phyloP scores from a whole-genome alignment of 306 rosid genomes.

The Citrullus mucosospermus region DNA sequence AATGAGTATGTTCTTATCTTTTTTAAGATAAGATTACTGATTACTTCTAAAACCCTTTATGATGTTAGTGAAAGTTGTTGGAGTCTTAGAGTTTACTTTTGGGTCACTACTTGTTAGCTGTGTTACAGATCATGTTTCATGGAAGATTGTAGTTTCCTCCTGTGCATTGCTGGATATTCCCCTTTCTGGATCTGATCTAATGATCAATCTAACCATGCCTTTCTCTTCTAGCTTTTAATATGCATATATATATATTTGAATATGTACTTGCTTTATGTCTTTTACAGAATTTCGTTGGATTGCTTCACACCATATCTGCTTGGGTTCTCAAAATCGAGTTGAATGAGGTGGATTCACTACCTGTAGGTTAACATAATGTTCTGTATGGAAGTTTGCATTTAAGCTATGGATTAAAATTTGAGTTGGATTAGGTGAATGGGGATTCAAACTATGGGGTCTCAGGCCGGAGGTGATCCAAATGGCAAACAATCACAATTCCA shows the following conservation, averaged over 20 bases:
- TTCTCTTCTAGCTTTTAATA: not conserved
- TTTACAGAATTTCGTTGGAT: not conserved
- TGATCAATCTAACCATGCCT: not conserved
- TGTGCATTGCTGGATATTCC: not conserved
- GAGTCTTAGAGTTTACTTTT: not conserved
- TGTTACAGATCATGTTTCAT: not conserved
- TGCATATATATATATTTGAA: not conserved
- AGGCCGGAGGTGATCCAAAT: slow-evolving; percentile 50
- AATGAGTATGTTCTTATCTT: not conserved
- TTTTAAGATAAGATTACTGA: not conserved
- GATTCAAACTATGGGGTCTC: slow-evolving; percentile 75
- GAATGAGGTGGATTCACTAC: not conserved
- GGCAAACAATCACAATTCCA: slow-evolving; percentile 56
- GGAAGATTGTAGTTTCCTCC: not conserved
- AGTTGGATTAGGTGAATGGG: slow-evolving; percentile 31
- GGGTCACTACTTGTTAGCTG: not conserved
- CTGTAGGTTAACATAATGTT: not conserved
- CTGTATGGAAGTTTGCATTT: slow-evolving; percentile 10
- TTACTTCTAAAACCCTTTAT: not conserved
- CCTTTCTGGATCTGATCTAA: not conserved
- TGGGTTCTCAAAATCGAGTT: not conserved
- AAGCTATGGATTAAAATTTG: slow-evolving; percentile 15
- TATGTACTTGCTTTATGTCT: not conserved
- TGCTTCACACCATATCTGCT: not conserved
- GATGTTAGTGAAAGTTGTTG: not conserved